Evolutionary conservation across 306 rosid species (phyloP), one percentile per base, ranked within the genome.

Genomic region (Cicer cuneatum): DNA sequence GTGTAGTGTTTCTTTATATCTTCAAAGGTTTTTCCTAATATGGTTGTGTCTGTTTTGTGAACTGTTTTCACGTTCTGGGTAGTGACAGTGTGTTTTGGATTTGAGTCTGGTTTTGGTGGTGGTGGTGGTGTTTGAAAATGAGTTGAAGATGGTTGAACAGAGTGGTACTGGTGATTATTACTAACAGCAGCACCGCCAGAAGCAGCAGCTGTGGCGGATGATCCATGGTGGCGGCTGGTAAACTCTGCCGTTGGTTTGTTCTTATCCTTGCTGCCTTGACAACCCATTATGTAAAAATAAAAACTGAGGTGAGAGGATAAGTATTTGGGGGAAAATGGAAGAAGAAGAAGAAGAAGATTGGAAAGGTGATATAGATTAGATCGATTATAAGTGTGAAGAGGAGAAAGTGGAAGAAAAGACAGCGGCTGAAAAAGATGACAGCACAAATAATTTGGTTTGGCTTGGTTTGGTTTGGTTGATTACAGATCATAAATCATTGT

Each of bases 21-120:
- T 7, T 88, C 92, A 65, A 82, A 82, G 67, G 96, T 90, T 67
- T 86, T 88, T 0, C 89, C 93, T 7, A 93, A 83, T 42, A 91
- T 88, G 52, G 90, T 80, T 12, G 57, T n/a, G 5, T 84, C 93
- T 1, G 67, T 41, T 56, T 78, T 80, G 67, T 67, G 89, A 48
- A 63, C 82, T 7, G 84, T 19, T 33, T 49, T 54, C 1, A 41
- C 71, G 71, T 78, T 75, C 13, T 77, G 78, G 1, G 78, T 24
- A 4, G 72, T 21, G 10, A 16, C 13, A 1, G 24, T 7, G 40
- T 48, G 69, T 45, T 59, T 73, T 14, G 87, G 88, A 18, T 85
- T 82, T 4, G 69, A 70, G 18, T 49, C 43, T 16, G 79, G 80
- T 10, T 52, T 35, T 7, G 81, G 40, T 11, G 76, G 9, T 18